Percentiles rank a stretch among this genome's conserved stretches.
Evolutionary conservation across 2,329 filamentous ascomycete genomes (phyloP).

Genomic region (Lomentospora prolificans): DNA sequence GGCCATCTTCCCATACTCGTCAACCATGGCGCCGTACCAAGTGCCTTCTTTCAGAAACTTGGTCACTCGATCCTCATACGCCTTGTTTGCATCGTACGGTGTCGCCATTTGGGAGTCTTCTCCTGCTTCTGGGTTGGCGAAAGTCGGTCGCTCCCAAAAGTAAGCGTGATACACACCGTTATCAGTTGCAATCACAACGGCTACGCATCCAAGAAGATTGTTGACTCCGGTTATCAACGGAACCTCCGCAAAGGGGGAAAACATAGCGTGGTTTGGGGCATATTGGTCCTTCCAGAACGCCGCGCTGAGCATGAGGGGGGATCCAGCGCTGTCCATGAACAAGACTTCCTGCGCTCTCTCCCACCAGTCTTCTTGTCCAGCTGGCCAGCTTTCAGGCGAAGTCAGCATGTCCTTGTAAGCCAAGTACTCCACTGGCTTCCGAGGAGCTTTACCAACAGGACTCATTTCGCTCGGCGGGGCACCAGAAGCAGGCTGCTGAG

Average conservation of each 20-base stretch:
- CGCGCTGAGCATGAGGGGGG: background rate
- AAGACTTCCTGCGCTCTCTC: background rate
- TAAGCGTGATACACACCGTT: background rate
- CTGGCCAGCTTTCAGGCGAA: background rate
- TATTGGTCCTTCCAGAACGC: background rate
- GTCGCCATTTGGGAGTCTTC: background rate
- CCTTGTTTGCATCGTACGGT: background rate
- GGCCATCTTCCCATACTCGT: background rate
- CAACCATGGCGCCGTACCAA: background rate
- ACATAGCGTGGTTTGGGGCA: conserved; percentile 1
- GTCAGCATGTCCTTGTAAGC: background rate
- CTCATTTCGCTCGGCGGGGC: background rate
- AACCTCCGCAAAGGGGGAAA: background rate
- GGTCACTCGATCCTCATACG: conserved; percentile 2
- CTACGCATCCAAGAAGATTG: conserved; percentile 3
- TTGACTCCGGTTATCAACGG: background rate
- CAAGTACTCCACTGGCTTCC: background rate
- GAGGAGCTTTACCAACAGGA: background rate
- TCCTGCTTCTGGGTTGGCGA: background rate
- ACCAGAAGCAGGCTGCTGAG: no score
- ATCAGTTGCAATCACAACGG: background rate
- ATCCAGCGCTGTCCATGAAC: background rate
- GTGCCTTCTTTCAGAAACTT: conserved; percentile 5
- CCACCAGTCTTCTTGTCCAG: background rate
- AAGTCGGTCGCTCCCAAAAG: conserved; percentile 6